phyloP scores from a whole-genome alignment of 306 rosid species.

The Lathyrus oleraceus region DNA sequence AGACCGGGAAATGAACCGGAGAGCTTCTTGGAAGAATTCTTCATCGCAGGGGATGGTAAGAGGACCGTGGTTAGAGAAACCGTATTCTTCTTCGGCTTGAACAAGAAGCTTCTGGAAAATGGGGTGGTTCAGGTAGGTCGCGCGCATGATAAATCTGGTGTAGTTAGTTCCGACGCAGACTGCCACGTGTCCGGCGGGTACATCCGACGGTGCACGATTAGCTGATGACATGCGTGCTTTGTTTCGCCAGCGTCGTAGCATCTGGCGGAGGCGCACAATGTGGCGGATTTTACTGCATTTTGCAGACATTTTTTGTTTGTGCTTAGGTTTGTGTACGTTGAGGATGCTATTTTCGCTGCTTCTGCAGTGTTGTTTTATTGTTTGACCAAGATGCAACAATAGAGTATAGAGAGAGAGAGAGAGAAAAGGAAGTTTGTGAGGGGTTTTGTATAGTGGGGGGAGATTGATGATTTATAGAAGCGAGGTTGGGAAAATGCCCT shows the following conservation, averaged over 20 bases:
- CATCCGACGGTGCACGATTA: slow-evolving; percentile 70
- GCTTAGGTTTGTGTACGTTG: too few species aligned
- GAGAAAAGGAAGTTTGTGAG: neutral
- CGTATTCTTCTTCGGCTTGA: slow-evolving; percentile 84
- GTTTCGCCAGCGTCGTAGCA: slow-evolving; percentile 88
- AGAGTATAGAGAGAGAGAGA: neutral
- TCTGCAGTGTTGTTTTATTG: neutral
- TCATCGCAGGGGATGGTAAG: slow-evolving; percentile 88
- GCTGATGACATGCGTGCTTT: slow-evolving; percentile 76
- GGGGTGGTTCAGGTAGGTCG: slow-evolving; percentile 88
- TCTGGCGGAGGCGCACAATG: slow-evolving; percentile 86
- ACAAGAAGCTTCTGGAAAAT: slow-evolving; percentile 73
- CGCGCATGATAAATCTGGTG: slow-evolving; percentile 69
- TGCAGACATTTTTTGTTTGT: slow-evolving; percentile 43
- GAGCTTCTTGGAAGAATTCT: slow-evolving; percentile 57
- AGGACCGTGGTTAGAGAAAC: slow-evolving; percentile 69
- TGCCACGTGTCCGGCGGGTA: slow-evolving; percentile 91
- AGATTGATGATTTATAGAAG: slow-evolving; percentile 36
- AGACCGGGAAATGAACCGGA: slow-evolving; percentile 64
- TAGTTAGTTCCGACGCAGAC: slow-evolving; percentile 66
- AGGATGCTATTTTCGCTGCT: neutral
- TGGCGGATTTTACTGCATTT: slow-evolving; percentile 91
- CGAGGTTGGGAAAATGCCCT: slow-evolving; percentile 13
- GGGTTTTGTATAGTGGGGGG: slow-evolving; percentile 14
- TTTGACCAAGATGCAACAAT: neutral